Percentiles rank a stretch among this genome's conserved stretches.
phyloP scores from a whole-genome alignment of 495 filamentous ascomycete species.

The Hyphodiscus hymeniophilus region DNA sequence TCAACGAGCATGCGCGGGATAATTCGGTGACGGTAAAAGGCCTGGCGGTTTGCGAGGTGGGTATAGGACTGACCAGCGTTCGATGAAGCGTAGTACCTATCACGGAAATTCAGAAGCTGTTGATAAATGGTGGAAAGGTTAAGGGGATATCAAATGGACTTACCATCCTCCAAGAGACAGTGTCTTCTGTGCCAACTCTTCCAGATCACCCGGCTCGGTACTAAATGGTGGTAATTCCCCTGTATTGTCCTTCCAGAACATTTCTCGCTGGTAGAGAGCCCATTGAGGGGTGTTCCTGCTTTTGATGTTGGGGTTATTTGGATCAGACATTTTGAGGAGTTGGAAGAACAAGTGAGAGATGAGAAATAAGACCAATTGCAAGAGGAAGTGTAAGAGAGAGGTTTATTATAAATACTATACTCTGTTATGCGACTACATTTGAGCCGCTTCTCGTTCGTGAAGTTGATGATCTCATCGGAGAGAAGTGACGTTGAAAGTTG shows the following conservation, averaged over 20 bases:
- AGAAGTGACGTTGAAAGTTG: too few relatives aligned
- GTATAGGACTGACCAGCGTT: slow-evolving; percentile 59
- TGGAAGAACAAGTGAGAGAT: too few relatives aligned
- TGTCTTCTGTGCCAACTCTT: slow-evolving; percentile 47
- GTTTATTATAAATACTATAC: too few relatives aligned
- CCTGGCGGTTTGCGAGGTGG: slow-evolving; percentile 57
- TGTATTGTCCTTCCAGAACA: slow-evolving; percentile 51
- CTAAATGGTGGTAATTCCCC: slow-evolving; percentile 49
- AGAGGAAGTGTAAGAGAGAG: too few relatives aligned
- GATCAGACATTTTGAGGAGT: slow-evolving; percentile 38
- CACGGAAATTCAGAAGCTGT: slow-evolving; percentile 1
- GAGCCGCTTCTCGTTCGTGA: too few relatives aligned
- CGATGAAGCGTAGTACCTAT: slow-evolving; percentile 54
- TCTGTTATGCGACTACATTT: too few relatives aligned
- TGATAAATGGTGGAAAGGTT: not conserved
- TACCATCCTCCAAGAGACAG: slow-evolving; percentile 45
- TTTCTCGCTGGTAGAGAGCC: slow-evolving; percentile 52
- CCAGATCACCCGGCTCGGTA: slow-evolving; percentile 50
- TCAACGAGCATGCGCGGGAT: slow-evolving; percentile 55
- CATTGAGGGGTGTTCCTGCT: slow-evolving; percentile 52
- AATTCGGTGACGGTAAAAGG: slow-evolving; percentile 61
- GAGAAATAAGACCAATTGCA: not conserved
- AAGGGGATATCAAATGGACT: not conserved
- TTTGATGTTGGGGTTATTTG: slow-evolving; percentile 47
- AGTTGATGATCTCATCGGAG: too few relatives aligned